Percentiles rank a stretch among this genome's conserved stretches.
phyloP scores from a whole-genome alignment of 148 eudicot genomes.

The Bassia scoparia region DNA sequence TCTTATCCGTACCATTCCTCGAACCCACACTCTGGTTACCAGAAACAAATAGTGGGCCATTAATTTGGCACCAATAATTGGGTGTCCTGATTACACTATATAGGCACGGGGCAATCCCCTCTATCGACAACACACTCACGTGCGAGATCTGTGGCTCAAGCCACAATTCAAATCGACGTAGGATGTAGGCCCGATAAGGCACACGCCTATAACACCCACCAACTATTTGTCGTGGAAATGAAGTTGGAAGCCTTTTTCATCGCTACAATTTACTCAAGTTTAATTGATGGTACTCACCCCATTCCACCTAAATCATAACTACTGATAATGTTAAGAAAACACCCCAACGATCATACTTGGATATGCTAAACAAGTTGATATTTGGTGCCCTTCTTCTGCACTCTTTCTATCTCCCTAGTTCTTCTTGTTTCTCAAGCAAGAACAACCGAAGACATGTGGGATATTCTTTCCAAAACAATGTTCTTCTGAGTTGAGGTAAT shows the following conservation, averaged over 20 bases:
- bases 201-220: no score
- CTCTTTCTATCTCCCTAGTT: background rate
- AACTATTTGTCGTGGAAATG: background rate
- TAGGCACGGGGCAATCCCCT: no score
- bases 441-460: background rate
- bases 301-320: background rate
- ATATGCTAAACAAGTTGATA: background rate
- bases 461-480: background rate
- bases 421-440: background rate
- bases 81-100: no score
- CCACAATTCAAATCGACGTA: no score
- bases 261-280: background rate
- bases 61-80: no score
- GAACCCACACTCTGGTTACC: no score
- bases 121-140: no score
- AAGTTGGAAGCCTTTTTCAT: background rate
- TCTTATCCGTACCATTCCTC: no score
- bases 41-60: no score
- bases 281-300: background rate
- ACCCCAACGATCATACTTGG: background rate
- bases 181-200: no score
- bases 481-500: background rate
- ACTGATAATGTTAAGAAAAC: background rate
- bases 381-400: conserved; percentile 10
- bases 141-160: no score